phyloP scores from a whole-genome alignment of 2,329 filamentous ascomycete genomes.

The Seiridium unicorne region DNA sequence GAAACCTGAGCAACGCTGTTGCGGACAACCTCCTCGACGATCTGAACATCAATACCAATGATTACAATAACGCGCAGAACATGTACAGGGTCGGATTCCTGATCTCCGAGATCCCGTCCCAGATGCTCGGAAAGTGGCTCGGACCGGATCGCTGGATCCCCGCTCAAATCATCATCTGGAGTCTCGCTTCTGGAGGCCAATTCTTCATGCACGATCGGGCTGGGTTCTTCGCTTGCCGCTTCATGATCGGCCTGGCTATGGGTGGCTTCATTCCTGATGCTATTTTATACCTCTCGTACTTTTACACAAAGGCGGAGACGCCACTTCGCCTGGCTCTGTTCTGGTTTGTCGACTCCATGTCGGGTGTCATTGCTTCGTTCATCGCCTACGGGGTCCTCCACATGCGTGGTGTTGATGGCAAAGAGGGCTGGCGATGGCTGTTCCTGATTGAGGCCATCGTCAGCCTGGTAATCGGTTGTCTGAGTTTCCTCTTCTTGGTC shows the following conservation, averaged over 20 bases:
- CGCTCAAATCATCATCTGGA: slow-evolving; percentile 24
- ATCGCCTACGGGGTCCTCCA: slow-evolving; percentile 52
- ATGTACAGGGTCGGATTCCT: slow-evolving; percentile 23
- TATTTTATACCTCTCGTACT: slow-evolving; percentile 2
- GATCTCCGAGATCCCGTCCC: slow-evolving; percentile 18
- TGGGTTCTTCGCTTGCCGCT: slow-evolving; percentile 30
- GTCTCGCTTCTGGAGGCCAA: slow-evolving; percentile 20
- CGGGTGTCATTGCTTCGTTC: not conserved
- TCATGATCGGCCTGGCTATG: slow-evolving; percentile 64
- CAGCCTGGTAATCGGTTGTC: slow-evolving; percentile 36
- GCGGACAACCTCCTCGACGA: slow-evolving; percentile 32
- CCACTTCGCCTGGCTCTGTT: slow-evolving; percentile 2
- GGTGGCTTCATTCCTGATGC: slow-evolving; percentile 36
- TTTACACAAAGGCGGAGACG: not conserved
- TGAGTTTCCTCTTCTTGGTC: slow-evolving; percentile 57
- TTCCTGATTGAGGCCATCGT: slow-evolving; percentile 39
- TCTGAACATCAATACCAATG: slow-evolving; percentile 13
- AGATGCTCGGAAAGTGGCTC: slow-evolving; percentile 25
- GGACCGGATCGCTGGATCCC: slow-evolving; percentile 25
- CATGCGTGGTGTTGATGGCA: slow-evolving; percentile 48
- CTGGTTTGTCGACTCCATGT: slow-evolving; percentile 3
- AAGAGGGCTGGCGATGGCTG: slow-evolving; percentile 58
- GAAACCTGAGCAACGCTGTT: slow-evolving; percentile 28
- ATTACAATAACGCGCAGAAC: slow-evolving; percentile 28
- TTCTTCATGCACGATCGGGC: slow-evolving; percentile 24